Base-by-base conservation (phyloP, 371 early-diverging fungal genomes). In the Mortierella sp. region DNA sequence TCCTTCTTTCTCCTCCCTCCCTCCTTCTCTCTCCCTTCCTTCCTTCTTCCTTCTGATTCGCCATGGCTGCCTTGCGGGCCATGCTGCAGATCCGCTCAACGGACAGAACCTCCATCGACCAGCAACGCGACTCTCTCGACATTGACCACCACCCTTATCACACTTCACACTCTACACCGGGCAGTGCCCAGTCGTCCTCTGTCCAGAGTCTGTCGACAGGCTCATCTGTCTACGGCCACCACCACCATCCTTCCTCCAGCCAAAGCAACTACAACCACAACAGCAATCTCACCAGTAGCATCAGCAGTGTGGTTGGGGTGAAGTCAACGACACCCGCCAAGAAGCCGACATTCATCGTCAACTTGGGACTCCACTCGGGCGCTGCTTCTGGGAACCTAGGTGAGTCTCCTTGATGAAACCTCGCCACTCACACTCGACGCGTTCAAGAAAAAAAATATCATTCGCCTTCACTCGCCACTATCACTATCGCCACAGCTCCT, bases 341-440 rank as follows among this genome's bases (percentile, higher is more conserved):
- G 48, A 75, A 72, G 58, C 55, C 54, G 12, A 43, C 65, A 35
- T 21, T 65, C 65, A 41, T 70, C 11, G 51, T 65, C 35, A 84
- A 87, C 55, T 77, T 93, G 54, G 92, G 92, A 44, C 87, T 93
- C 32, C 93, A 91, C 78, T 90, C 90, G 80, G 93, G 91, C n/a
- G 89, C 92, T 27, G 92, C 90, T 11, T 91, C 89, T 56, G 93
- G 93, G 48, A 93, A 93, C 78, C 81, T 93, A 68, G 93, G 93
- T 91, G 90, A 80, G 77, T 71, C 0, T 70, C 0, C 16, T 58
- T 49, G 29, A 54, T 75, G 65, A 65, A 65, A 65, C 65, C 21
- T 65, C 65, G 38, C 65, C 65, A 65, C 65, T 65, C 65, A 38
- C 38, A 38, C 24, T 18, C 65, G 65, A 65, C 65, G 65, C 65